These are phyloP conservation scores for Solanum pimpinellifolium DNA, from an alignment of 257 asterid genomes.

Conservation along the genomic window DNA sequence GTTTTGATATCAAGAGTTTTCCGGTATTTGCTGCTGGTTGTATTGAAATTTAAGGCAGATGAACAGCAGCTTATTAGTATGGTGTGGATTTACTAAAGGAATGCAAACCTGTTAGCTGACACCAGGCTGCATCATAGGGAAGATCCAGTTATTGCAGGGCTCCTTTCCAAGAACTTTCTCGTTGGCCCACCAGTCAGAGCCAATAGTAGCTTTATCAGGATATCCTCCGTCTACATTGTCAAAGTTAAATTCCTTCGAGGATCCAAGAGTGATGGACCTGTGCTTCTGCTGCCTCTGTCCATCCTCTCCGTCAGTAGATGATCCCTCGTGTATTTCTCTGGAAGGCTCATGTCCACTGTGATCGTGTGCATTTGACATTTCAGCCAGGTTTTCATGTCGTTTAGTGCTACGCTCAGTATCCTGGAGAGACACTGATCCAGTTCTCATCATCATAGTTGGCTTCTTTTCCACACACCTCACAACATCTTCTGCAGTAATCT, in stretches of 20 bases:
- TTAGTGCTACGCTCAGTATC: constrained; percentile 9
- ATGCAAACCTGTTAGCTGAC: constrained; percentile 14
- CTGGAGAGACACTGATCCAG: constrained; percentile 12
- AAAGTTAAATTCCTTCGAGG: constrained; percentile 73
- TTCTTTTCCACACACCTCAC: constrained; percentile 57
- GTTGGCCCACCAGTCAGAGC: constrained; percentile 71
- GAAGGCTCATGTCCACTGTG: constrained; percentile 17
- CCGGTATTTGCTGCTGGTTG: not conserved
- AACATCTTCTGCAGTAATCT: constrained; percentile 53
- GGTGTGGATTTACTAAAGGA: not conserved
- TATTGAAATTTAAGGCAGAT: not conserved
- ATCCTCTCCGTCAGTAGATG: constrained; percentile 19
- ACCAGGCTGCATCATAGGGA: constrained; percentile 34
- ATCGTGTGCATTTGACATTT: constrained; percentile 7
- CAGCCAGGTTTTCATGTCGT: constrained; percentile 9
- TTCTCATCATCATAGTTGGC: constrained; percentile 17
- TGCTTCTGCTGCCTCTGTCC: constrained; percentile 28
- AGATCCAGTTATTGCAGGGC: constrained; percentile 28
- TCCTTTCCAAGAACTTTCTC: constrained; percentile 26
- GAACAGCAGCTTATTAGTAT: not conserved
- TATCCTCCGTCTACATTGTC: constrained; percentile 45
- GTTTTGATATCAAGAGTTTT: not conserved
- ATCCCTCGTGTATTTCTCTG: constrained; percentile 13
- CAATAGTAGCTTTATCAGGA: constrained; percentile 25
- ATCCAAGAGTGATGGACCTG: constrained; percentile 64